phyloP scores from a whole-genome alignment of 345 rosid species.

The Euphorbia lathyris region DNA sequence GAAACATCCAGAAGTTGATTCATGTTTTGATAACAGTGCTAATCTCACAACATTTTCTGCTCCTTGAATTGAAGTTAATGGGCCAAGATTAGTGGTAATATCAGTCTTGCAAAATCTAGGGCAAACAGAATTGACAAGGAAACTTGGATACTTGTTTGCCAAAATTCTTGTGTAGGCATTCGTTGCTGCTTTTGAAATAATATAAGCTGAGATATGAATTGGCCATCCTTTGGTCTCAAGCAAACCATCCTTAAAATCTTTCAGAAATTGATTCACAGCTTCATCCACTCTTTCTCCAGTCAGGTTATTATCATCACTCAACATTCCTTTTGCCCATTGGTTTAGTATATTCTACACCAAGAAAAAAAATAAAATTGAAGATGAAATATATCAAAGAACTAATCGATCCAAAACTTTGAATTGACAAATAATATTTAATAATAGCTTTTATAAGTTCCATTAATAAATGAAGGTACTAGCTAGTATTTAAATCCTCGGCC shows the following conservation, averaged over 20 bases:
- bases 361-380: no score
- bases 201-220: conserved; percentile 22
- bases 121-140: conserved; percentile 32
- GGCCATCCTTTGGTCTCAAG: conserved; percentile 34
- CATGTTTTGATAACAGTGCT: conserved; percentile 32
- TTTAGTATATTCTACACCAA: conserved; percentile 16
- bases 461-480: no score
- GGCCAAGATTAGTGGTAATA: conserved; percentile 25
- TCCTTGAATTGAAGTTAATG: conserved; percentile 27
- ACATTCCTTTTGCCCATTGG: conserved; percentile 23
- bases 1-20: conserved; percentile 35
- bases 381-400: no score
- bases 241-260: conserved; percentile 29
- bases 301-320: conserved; percentile 25
- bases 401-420: no score
- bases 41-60: conserved; percentile 31
- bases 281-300: conserved; percentile 32
- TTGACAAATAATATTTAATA: no score
- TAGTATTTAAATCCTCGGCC: no score
- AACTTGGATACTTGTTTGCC: conserved; percentile 25
- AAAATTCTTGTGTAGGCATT: conserved; percentile 39
- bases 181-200: conserved; percentile 25
- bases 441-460: no score
- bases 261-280: conserved; percentile 11
- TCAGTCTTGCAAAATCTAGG: conserved; percentile 42